Evolutionary conservation across 2,329 filamentous ascomycete genomes (phyloP), one percentile per base, ranked within the genome.

Genomic region (Verticillium klebahnii): DNA sequence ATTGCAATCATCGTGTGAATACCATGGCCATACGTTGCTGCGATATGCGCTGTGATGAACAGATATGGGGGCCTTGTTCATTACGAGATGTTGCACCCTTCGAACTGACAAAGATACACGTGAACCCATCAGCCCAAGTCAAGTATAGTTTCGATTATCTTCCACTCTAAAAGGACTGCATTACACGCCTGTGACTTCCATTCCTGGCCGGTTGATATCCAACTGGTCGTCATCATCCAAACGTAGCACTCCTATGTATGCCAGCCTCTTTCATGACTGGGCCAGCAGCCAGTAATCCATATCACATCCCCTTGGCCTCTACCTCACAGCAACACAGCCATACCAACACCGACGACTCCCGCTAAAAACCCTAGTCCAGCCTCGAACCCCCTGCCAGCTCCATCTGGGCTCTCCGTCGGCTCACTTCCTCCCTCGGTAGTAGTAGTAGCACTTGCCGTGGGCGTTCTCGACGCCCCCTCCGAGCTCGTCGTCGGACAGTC

Each of bases 401-500:
- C 45, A 14, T 50, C 45, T 9, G 45, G 45, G 23, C 45, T 50
- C 39, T n/a, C n/a, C 31, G 31, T 40, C 56, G 15, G 25, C 57
- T 31, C 37, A 19, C 14, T 32, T 36, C 19, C 31, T 5, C 31
- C 23, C n/a, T 50, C 57, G n/a, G 40, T 40, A 39, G 55, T 36
- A 25, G 55, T 23, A 37, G 57, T 58, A 25, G 15, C 12, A 15
- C 31, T 40, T 2, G 57, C 23, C 29, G 37, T 50, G 14, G 37
- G 14, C 31, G 32, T 40, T 25, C 37, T 17, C 15, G 37, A n/a
- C 19, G 25, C 23, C 2, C 2, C 25, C 39, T 50, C 57, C 15
- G 34, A 50, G 2, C 69, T 71, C 2, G 72, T 71, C n/a, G 71
- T 72, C 1, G 76, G 73, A 50, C 78, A 81, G 60, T 72, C 66